Percentiles rank a stretch among this genome's conserved stretches.
These are phyloP conservation scores for Colletotrichum sp. DNA, from an alignment of 2,329 filamentous ascomycete species.

Conservation along the genomic window DNA sequence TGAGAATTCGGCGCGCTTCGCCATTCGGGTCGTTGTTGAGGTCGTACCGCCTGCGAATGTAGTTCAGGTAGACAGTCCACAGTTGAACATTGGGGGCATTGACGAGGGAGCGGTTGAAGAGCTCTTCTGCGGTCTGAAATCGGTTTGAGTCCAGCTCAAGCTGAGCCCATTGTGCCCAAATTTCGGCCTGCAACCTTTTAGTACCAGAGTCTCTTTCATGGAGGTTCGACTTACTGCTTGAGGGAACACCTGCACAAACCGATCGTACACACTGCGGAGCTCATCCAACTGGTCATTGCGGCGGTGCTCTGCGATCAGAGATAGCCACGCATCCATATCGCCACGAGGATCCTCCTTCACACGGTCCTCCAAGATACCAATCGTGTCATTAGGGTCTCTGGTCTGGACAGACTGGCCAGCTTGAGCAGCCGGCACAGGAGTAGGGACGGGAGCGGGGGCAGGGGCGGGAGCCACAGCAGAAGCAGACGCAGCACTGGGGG, in stretches of 20 bases:
- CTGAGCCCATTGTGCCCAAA: conserved; percentile 88
- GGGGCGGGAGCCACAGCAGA: conserved; percentile 40
- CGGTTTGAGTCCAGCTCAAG: conserved; percentile 91
- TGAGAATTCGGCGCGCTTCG: conserved; percentile 78
- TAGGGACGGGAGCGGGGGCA: conserved; percentile 42
- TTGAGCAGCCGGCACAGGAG: conserved; percentile 26
- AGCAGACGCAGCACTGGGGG: conserved; percentile 9
- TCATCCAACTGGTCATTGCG: conserved; percentile 83
- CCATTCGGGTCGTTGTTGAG: conserved; percentile 78
- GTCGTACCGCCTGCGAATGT: conserved; percentile 90
- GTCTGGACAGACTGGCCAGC: conserved; percentile 20
- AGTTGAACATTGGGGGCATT: conserved; percentile 82
- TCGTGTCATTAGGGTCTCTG: conserved; percentile 67
- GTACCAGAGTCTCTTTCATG: conserved; percentile 16
- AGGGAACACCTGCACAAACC: conserved; percentile 88
- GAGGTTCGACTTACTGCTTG: conserved; percentile 74
- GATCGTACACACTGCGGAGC: conserved; percentile 79
- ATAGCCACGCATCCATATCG: conserved; percentile 90
- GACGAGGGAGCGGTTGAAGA: conserved; percentile 82
- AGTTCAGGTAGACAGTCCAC: conserved; percentile 94
- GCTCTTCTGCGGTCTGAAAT: conserved; percentile 77
- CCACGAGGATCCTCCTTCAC: conserved; percentile 92
- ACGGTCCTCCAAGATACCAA: conserved; percentile 85
- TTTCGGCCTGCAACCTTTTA: conserved; percentile 72
- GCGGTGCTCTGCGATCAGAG: conserved; percentile 84